Conservation (phyloP, 208 protist genomes). For the Angomonas desouzai region DNA sequence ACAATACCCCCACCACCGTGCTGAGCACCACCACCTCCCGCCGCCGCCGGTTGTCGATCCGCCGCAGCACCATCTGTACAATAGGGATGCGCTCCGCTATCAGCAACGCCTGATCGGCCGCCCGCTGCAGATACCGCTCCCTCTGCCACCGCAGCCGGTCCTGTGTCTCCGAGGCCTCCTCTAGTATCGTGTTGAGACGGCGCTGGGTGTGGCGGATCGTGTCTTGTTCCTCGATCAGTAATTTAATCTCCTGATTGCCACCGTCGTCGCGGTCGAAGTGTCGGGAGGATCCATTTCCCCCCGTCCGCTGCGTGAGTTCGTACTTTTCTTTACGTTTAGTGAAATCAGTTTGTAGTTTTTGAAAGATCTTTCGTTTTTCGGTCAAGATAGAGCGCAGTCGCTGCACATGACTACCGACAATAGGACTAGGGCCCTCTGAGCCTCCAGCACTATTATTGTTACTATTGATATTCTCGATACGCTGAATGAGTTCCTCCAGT, state of each 20-base stretch:
- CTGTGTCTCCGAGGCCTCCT: slow-evolving; percentile 52
- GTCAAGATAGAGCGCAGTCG: neutral
- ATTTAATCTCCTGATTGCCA: slow-evolving; percentile 30
- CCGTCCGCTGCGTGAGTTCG: no score
- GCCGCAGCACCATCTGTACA: slow-evolving; percentile 58
- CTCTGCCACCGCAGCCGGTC: slow-evolving; percentile 60
- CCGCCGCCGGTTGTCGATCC: slow-evolving; percentile 64
- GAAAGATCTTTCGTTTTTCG: neutral
- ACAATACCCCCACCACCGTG: slow-evolving; percentile 44
- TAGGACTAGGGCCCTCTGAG: neutral
- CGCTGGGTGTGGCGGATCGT: slow-evolving; percentile 65
- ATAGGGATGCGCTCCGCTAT: slow-evolving; percentile 74
- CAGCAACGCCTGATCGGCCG: slow-evolving; percentile 46
- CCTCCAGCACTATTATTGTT: neutral
- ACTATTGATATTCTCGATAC: neutral
- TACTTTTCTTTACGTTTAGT: slow-evolving; percentile 43
- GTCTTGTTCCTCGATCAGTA: slow-evolving; percentile 75
- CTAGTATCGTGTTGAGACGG: slow-evolving; percentile 56
- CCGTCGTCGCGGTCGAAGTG: slow-evolving; percentile 24
- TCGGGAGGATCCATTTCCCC: no score
- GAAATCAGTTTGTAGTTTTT: slow-evolving; percentile 26
- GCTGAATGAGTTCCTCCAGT: slow-evolving; percentile 1
- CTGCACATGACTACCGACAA: slow-evolving; percentile 2
- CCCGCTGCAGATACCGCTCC: slow-evolving; percentile 45
- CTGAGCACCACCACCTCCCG: slow-evolving; percentile 64